These are phyloP conservation scores for Fusarium sp. DNA, from an alignment of 2,329 filamentous ascomycete genomes.

Conservation along the genomic window DNA sequence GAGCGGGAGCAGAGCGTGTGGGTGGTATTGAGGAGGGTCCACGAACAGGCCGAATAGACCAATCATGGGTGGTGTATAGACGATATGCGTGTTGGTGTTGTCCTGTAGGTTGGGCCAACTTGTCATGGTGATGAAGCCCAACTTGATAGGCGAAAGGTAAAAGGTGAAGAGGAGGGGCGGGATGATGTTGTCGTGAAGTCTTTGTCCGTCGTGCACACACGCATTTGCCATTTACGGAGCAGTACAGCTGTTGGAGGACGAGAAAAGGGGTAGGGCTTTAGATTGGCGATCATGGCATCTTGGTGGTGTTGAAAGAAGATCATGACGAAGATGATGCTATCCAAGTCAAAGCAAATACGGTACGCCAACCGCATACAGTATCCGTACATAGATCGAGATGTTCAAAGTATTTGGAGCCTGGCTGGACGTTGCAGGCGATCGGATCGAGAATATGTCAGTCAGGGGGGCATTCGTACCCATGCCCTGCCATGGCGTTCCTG, in stretches of 20 bases:
- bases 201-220: slow-evolving; percentile 4
- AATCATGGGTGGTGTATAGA: slow-evolving; percentile 13
- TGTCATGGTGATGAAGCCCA: slow-evolving; percentile 25
- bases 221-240: slow-evolving; percentile 3
- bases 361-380: not conserved
- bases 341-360: not conserved
- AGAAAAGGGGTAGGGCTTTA: not conserved
- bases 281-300: slow-evolving; percentile 17
- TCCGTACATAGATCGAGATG: slow-evolving; percentile 23
- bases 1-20: slow-evolving; percentile 9
- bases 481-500: slow-evolving; percentile 6
- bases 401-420: not conserved
- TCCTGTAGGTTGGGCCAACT: slow-evolving; percentile 17
- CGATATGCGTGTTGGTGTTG: not conserved
- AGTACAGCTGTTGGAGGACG: slow-evolving; percentile 1
- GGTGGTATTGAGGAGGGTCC: slow-evolving; percentile 16
- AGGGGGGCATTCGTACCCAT: slow-evolving; percentile 14
- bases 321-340: slow-evolving; percentile 30
- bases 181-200: slow-evolving; percentile 33
- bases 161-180: slow-evolving; percentile 22
- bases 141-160: slow-evolving; percentile 21
- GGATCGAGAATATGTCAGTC: slow-evolving; percentile 24
- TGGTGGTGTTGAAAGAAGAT: slow-evolving; percentile 23
- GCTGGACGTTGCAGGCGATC: slow-evolving; percentile 16
- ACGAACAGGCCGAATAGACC: slow-evolving; percentile 1